Evolutionary conservation across 306 rosid species (phyloP), one percentile per base, ranked within the genome.

Genomic region (Quercus wislizeni): DNA sequence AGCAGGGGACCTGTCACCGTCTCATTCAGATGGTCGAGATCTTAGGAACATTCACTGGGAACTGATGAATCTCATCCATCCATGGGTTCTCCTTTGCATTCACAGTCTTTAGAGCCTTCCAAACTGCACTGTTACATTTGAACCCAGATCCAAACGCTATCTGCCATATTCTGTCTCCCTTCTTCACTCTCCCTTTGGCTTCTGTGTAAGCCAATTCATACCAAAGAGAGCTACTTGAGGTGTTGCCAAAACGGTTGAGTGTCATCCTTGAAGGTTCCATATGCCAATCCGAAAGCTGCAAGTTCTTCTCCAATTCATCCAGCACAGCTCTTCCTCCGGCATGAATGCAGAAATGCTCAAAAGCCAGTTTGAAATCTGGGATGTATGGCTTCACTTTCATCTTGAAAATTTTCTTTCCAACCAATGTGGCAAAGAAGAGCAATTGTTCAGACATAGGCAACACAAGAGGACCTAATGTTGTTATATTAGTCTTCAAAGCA

Each of bases 201-300:
- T 88, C 90, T 49, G 84, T 62, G 63, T 90, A 90, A 57, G 92
- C 92, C 81, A 90, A 62, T 77, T 88, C 94, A 41, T 79, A 86
- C 94, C 92, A 90, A 1, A 88, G 87, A 5, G 94, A 86, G 82
- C 89, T 90, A 76, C 92, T 90, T 1, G 94, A 88, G 74, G 94
- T 90, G 82, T 90, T 90, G 75, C 91, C 91, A 76, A 90, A 90
- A 54, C 91, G 80, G 81, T 80, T 55, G 55, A 90, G 94, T 2
- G 92, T 88, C 92, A 90, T 88, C 69, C 90, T 88, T 41, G 94
- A 88, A 56, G 94, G 92, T 76, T 90, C 94, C 90, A 88, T 90
- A 75, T 88, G 90, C 83, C 87, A 85, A 9, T 90, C 85, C 1
- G 82, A 84, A 69, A 90, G 88, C 64, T 83, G 86, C 77, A 90